Evolutionary conservation across 805 yeast genomes (phyloP), one percentile per base, ranked within the genome.

Genomic region (Nakazawaea ishiwadae): DNA sequence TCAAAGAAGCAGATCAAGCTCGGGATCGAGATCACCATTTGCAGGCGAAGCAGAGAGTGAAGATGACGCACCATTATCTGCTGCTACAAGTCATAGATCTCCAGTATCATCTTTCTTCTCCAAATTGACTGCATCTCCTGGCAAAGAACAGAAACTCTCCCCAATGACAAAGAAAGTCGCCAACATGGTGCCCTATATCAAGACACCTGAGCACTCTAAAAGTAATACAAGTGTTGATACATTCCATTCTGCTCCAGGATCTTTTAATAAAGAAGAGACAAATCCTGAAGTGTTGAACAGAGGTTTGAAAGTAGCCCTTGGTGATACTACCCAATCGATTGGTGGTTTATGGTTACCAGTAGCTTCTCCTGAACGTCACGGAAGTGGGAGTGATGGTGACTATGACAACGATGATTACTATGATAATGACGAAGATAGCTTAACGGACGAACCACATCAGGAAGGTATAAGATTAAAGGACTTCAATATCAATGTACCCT

Each of bases 401-500:
- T 21, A 23, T 15, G 30, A 5, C 9, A 5, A 20, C 8, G 34
- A 29, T 19, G 40, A 37, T 21, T 5, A 9, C 5, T 11, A 10
- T 5, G 29, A 11, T 8, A n/a, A 16, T 23, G 6, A 10, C 17
- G 31, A 21, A n/a, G 36, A 24, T 8, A 20, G 6, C n/a, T n/a
- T n/a, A n/a, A n/a, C n/a, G n/a, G 48, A 42, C 7, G 23, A 32
- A 4, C 43, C 39, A 11, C 39, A 38, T 14, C 45, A 42, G 27
- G 45, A 39, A 15, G 42, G 43, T 20, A 46, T 42, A 9, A 35
- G 19, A 35, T 32, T 44, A 19, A 35, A 34, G 5, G 46, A 42
- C 15, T 29, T 40, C 31, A 42, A 35, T 21, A 32, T 37, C 26
- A 37, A 44, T 36, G 45, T 35, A 15, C 35, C 43, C 18, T 29